These are phyloP conservation scores for Physcomitrellopsis africana DNA, from an alignment of 225 moss, liverwort and hornwort genomes.

Conservation along the genomic window DNA sequence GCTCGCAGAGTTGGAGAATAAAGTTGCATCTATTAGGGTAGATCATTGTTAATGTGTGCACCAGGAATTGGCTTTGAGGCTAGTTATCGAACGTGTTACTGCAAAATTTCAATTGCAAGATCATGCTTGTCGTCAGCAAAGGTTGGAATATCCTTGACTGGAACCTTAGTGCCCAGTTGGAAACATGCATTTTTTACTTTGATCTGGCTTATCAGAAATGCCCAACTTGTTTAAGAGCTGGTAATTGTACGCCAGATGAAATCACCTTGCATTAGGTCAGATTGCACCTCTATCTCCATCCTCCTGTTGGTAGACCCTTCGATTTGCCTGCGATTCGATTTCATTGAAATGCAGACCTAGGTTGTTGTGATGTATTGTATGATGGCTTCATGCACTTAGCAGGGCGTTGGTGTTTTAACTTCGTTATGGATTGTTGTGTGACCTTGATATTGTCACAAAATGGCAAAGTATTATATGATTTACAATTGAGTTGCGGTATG, in stretches of 20 bases:
- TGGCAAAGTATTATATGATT: too few relatives aligned
- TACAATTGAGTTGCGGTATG: too few relatives aligned
- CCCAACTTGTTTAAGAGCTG: neutral
- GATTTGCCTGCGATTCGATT: too few relatives aligned
- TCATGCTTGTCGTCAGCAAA: neutral
- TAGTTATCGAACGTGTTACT: neutral
- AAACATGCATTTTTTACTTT: neutral
- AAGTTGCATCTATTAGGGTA: constrained; percentile 11
- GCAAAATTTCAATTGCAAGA: neutral
- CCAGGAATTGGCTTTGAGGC: neutral
- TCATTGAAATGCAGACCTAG: too few relatives aligned
- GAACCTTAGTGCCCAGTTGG: neutral
- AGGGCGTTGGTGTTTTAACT: too few relatives aligned
- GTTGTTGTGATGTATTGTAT: too few relatives aligned
- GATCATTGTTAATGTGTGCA: constrained; percentile 4
- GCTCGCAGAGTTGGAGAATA: constrained; percentile 5
- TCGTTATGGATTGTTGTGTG: too few relatives aligned
- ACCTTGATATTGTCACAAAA: too few relatives aligned
- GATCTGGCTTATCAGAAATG: neutral
- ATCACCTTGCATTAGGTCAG: neutral
- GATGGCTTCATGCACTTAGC: too few relatives aligned
- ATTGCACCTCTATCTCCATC: too few relatives aligned
- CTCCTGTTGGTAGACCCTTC: too few relatives aligned
- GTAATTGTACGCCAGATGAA: neutral
- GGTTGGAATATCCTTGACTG: neutral